Percentiles rank a stretch among this genome's conserved stretches.
Evolutionary conservation across 345 rosid species (phyloP).

Genomic region (Leavenworthia alabamica): DNA sequence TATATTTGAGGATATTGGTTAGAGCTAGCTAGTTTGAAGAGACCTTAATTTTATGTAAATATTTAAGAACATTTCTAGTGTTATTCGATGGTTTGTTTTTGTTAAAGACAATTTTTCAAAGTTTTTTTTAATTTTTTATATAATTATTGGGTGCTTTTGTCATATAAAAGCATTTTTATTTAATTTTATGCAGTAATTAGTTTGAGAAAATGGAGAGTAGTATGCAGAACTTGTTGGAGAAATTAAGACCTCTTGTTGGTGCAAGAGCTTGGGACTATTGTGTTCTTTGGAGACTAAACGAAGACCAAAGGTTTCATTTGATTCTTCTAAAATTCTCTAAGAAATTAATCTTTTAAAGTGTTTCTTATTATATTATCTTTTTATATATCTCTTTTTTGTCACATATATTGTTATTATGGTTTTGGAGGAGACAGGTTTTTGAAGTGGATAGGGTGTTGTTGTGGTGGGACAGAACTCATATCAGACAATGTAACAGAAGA

Average conservation of each 20-base stretch:
- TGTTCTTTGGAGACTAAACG: constrained; percentile 70
- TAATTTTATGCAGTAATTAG: background rate
- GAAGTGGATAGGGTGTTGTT: constrained; percentile 84
- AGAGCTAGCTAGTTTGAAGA: background rate
- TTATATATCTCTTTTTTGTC: constrained; percentile 1
- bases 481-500: constrained; percentile 40
- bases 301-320: constrained; percentile 72
- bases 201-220: constrained; percentile 35
- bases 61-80: background rate
- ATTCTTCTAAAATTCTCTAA: background rate
- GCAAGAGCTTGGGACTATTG: constrained; percentile 73
- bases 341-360: background rate
- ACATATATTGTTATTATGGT: background rate
- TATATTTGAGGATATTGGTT: background rate
- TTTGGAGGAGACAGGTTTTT: constrained; percentile 32
- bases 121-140: too few relatives aligned
- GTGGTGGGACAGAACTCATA: constrained; percentile 50
- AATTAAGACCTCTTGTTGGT: constrained; percentile 65
- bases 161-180: background rate
- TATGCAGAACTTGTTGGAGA: constrained; percentile 52
- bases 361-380: background rate
- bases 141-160: background rate
- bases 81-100: too few relatives aligned
- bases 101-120: too few relatives aligned
- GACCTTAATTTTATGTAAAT: background rate